Evolutionary conservation across 2,329 filamentous ascomycete species (phyloP), one percentile per base, ranked within the genome.

Genomic region (Myriosclerotinia scirpicola): DNA sequence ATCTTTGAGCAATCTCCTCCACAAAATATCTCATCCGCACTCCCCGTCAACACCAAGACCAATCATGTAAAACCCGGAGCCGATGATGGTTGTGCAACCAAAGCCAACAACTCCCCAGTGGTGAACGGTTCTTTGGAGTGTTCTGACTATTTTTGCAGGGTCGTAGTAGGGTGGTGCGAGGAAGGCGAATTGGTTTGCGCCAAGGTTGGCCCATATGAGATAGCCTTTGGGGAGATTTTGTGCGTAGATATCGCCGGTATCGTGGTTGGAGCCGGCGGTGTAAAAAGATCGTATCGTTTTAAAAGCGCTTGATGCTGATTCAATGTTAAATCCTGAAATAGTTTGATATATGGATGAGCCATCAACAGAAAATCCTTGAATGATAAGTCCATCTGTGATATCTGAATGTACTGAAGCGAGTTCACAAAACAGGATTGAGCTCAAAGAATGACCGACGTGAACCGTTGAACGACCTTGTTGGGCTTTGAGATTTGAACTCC

Each of bases 391-490:
- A 38, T 65, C 64, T 52, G 64, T 60, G 36, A 60, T 42, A 5
- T 44, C 14, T 52, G 64, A 54, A 8, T 65, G 38, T 60, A 44
- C 22, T 2, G 64, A 44, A 12, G 48, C 64, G 30, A 65, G 64
- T 54, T 54, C 54, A 17, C 60, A 65, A 17, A 54, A 42, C 30
- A 65, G 15, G 20, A 54, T 60, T 36, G 64, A 53, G 34, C 64
- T 54, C 20, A 65, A 60, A 17, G 64, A 65, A 53, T 65, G 64
- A 1, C 64, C 64, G 36, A 65, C 36, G 11, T 65, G 64, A n/a
- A n/a, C n/a, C n/a, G n/a, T n/a, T n/a, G n/a, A 46, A 65, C 36
- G 9, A 65, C 14, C 26, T 53, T 52, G 5, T 26, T 60, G 6
- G 64, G 64, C n/a, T 53, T 42, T 9, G 64, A 14, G 12, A 65